Percentiles rank a stretch among this genome's conserved stretches.
Evolutionary conservation across 176 grass and related monocot species (phyloP).

Genomic region (Rhynchospora tenuis): DNA sequence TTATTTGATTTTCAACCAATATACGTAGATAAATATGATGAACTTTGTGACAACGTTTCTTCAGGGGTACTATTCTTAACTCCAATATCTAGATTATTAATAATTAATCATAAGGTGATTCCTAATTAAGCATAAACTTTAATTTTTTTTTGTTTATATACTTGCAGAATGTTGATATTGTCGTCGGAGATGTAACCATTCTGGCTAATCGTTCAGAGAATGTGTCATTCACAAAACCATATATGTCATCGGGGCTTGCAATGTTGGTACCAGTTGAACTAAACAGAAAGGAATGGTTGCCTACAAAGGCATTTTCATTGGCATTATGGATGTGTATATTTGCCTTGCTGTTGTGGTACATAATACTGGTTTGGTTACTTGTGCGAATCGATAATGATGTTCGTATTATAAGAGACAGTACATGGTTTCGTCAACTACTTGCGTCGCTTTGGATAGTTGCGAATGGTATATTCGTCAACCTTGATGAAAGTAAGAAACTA

Average conservation of each 20-base stretch:
- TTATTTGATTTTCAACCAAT: neutral
- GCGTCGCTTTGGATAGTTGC: conserved; percentile 26
- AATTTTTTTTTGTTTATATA: neutral
- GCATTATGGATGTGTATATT: conserved; percentile 23
- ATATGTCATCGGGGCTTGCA: conserved; percentile 20
- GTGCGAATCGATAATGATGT: neutral
- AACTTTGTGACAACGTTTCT: conserved; percentile 9
- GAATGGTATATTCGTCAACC: conserved; percentile 9
- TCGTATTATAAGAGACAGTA: neutral
- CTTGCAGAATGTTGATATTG: conserved; percentile 23
- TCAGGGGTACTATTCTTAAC: conserved; percentile 12
- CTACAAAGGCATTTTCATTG: conserved; percentile 14
- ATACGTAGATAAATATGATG: neutral
- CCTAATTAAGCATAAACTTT: too few species aligned
- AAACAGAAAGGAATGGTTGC: conserved; percentile 4
- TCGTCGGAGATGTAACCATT: conserved; percentile 29
- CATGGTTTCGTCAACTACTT: neutral
- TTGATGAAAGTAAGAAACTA: neutral
- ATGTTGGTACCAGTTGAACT: conserved; percentile 25
- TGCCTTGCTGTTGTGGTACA: neutral
- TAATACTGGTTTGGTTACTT: conserved; percentile 4
- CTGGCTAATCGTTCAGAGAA: conserved; percentile 1
- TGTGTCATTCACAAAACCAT: conserved; percentile 29
- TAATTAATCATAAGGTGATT: too few species aligned
- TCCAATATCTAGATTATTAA: neutral